phyloP scores from a whole-genome alignment of 2,329 filamentous ascomycete species.

The Neonectria coccinea region DNA sequence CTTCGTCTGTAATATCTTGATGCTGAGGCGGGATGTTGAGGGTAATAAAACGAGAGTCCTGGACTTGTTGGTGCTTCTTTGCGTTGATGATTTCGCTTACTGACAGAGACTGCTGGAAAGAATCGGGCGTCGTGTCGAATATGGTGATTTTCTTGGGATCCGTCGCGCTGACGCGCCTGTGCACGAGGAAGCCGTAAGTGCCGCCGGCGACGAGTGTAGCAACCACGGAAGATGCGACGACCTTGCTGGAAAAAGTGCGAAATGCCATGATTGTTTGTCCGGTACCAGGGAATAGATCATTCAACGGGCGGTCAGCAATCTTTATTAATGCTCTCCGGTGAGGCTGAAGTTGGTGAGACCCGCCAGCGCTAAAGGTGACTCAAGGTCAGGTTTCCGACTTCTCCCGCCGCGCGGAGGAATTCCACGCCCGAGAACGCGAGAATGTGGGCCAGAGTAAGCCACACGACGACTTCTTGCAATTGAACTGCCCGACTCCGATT shows the following conservation, averaged over 20 bases:
- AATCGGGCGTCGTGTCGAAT: slow-evolving; percentile 33
- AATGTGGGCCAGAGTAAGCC: neutral
- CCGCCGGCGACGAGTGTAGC: slow-evolving; percentile 29
- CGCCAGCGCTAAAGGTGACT: slow-evolving; percentile 3
- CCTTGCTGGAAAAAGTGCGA: slow-evolving; percentile 28
- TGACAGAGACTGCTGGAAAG: slow-evolving; percentile 41
- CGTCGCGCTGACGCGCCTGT: slow-evolving; percentile 22
- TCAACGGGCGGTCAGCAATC: neutral
- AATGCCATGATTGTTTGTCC: slow-evolving; percentile 24
- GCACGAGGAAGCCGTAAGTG: slow-evolving; percentile 33
- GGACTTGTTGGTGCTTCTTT: slow-evolving; percentile 25
- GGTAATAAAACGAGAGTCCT: slow-evolving; percentile 43
- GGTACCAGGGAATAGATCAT: too few species aligned
- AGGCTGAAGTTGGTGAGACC: slow-evolving; percentile 6
- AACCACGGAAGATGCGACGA: slow-evolving; percentile 31
- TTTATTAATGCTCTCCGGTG: slow-evolving; percentile 9
- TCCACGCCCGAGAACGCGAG: neutral
- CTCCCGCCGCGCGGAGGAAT: slow-evolving; percentile 13
- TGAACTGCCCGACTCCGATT: neutral
- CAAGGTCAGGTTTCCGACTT: slow-evolving; percentile 9
- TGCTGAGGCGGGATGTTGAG: slow-evolving; percentile 37
- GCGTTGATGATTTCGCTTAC: slow-evolving; percentile 45
- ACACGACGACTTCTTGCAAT: neutral
- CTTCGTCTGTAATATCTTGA: slow-evolving; percentile 40
- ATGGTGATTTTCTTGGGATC: slow-evolving; percentile 35